Evolutionary conservation across 2,329 filamentous ascomycete species (phyloP), one percentile per base, ranked within the genome.

Genomic region (Venturia effusa): DNA sequence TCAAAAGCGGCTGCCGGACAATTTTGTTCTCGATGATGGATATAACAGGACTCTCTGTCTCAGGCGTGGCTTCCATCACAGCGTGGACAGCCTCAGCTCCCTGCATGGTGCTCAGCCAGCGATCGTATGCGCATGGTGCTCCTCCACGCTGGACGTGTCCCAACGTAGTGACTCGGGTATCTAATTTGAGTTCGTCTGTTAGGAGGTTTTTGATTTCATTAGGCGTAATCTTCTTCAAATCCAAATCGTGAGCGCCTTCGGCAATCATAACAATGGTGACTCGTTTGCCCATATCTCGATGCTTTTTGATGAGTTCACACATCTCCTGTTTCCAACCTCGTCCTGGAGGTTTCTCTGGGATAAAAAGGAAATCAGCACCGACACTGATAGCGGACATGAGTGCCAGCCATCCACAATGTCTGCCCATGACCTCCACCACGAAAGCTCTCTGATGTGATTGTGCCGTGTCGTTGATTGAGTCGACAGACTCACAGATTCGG

Each of bases 21-120:
- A 99, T 97, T 79, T 99, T 96, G 83, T 97, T 97, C 80, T 99
- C 94, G 67, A 88, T 92, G 69, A 99, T 92, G 69, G 92, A 92
- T 73, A 99, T 97, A 72, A 99, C 92, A 65, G 92, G 93, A 60
- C 92, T 96, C 64, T 91, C 90, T 0, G 90, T 93, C 54, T 94
- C 88, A 11, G 94, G 92, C 0, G 87, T 95, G 61, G 91, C 90
- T 68, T 96, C 90, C 34, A 97, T 82, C 22, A 97, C 90, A 27
- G 93, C 92, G 71, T 89, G 91, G 71, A 97, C 92, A 30, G 92
- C 93, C 75, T 97, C 92, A 3, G 96, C 91, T 71, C 92, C 94
- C 74, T 99, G 94, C 41, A 97, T 79, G 0, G 94, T 99, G 7
- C 89, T 87, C 59, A 99, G 83, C 85, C 94, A 93, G 68, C 94